Conservation (phyloP, 1,284 basidiomycete genomes). For the Cryptococcus neoformans region DNA sequence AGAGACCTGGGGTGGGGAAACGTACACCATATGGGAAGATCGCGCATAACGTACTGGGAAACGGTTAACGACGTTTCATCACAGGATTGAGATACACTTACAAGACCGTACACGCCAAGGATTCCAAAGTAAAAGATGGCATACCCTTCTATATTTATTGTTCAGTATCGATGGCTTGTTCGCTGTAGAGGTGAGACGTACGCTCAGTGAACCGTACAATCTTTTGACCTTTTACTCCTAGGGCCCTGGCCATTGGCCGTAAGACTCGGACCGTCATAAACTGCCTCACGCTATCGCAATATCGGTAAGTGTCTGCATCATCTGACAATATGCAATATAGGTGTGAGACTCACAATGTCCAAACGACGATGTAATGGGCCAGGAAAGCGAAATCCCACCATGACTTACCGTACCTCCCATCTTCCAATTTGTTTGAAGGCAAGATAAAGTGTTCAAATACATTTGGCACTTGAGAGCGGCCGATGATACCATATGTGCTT, state of each 20-base stretch:
- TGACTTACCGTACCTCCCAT: slow-evolving; percentile 67
- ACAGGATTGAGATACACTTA: not conserved
- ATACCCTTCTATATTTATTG: slow-evolving; percentile 60
- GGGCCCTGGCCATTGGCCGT: slow-evolving; percentile 64
- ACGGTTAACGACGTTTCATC: not conserved
- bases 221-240: slow-evolving; percentile 67
- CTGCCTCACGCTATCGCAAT: slow-evolving; percentile 62
- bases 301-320: not conserved
- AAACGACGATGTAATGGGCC: slow-evolving; percentile 83
- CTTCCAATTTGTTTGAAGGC: slow-evolving; percentile 65
- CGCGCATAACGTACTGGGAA: slow-evolving; percentile 73
- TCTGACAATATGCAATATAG: not conserved
- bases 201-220: slow-evolving; percentile 80
- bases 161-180: too few species aligned
- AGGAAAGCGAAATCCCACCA: slow-evolving; percentile 81
- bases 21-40: slow-evolving; percentile 56
- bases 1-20: slow-evolving; percentile 9
- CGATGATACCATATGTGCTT: slow-evolving; percentile 30
- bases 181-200: too few species aligned
- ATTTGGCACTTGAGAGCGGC: slow-evolving; percentile 57
- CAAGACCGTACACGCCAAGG: slow-evolving; percentile 68
- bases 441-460: slow-evolving; percentile 74
- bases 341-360: slow-evolving; percentile 61
- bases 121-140: slow-evolving; percentile 75
- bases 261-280: slow-evolving; percentile 66